A percentile compares a stretch with the other conserved stretches of the same genome.
These are phyloP conservation scores for Leccinellum rugosiceps DNA, from an alignment of 768 basidiomycete genomes.

Conservation along the genomic window DNA sequence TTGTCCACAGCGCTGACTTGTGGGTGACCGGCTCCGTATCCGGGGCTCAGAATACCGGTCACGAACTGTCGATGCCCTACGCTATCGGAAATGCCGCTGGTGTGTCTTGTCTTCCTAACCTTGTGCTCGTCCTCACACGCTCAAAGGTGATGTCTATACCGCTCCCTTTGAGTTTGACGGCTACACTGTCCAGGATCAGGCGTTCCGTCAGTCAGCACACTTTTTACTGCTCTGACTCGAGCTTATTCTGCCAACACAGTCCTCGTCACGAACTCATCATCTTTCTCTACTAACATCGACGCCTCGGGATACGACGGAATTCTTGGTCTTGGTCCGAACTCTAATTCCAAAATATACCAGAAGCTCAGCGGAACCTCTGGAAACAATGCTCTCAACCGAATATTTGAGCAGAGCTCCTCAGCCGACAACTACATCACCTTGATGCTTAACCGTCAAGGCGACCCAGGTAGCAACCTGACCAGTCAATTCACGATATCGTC, in stretches of 20 bases:
- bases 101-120: constrained; percentile 23
- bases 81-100: constrained; percentile 67
- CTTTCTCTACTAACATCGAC: constrained; percentile 60
- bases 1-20: constrained; percentile 57
- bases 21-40: constrained; percentile 62
- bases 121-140: background rate
- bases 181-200: constrained; percentile 59
- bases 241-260: constrained; percentile 38
- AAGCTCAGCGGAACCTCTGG: constrained; percentile 49
- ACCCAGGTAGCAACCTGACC: constrained; percentile 43
- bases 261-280: constrained; percentile 57
- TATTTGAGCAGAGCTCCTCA: constrained; percentile 60
- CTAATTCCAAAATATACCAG: constrained; percentile 60
- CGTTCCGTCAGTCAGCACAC: constrained; percentile 49
- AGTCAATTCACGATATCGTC: constrained; percentile 74
- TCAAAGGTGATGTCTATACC: constrained; percentile 53
- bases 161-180: constrained; percentile 53
- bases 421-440: constrained; percentile 64
- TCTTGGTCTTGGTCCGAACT: constrained; percentile 75
- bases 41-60: constrained; percentile 52
- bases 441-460: constrained; percentile 58
- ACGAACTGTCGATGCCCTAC: constrained; percentile 55
- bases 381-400: constrained; percentile 58
- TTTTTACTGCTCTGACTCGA: background rate
- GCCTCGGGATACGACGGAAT: constrained; percentile 67